Base-by-base conservation (phyloP, 2,329 filamentous ascomycete species). In the Diaporthe nobilis region DNA sequence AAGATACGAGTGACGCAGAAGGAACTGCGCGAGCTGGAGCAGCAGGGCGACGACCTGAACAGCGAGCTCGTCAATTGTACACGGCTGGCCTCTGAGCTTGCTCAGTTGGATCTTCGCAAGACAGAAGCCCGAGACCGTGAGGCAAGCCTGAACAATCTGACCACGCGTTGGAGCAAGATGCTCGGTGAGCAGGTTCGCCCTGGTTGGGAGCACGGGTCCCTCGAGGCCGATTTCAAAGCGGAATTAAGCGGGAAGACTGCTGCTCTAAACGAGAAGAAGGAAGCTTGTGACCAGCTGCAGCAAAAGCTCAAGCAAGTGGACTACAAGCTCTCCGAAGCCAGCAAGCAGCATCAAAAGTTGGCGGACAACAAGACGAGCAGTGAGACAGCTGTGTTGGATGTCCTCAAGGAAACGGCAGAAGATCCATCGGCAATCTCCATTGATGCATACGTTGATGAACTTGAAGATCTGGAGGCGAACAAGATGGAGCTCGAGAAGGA, bases 31-130 rank as follows among this genome's bases (percentile, higher is more conserved):
- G 87, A 90, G 58, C 85, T 97, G 2, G 95, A 98, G 80, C 91
- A 90, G 28, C 91, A 94, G 80, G 93, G 90, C 76, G 91, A 94
- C 49, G 92, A 89, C 78, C 88, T 98, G 39, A 93, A 93, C 60
- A 87, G 89, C n/a, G 96, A 98, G 81, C 90, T 98, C 49, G 90
- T 95, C 12, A 94, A 97, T 80, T 95, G 93, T 75, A 98, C 94
- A 3, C 92, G 93, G 75, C 90, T 94, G 75, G 95, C 95, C 8
- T 92, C 93, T 5, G 95, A 98, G 77, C 90, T 95, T 51, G 97
- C 96, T 17, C 93, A 94, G 79, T 88, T 99, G 15, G 94, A 98
- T 75, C 92, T 94, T 79, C 89, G 96, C 47, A 95, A 94, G 80
- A 96, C 95, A 79, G 94, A 98, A 81, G 84, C 95, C 39, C 90